These are phyloP conservation scores for Acanthamoeba divionensis DNA, from an alignment of 208 protist genomes.

Conservation along the genomic window DNA sequence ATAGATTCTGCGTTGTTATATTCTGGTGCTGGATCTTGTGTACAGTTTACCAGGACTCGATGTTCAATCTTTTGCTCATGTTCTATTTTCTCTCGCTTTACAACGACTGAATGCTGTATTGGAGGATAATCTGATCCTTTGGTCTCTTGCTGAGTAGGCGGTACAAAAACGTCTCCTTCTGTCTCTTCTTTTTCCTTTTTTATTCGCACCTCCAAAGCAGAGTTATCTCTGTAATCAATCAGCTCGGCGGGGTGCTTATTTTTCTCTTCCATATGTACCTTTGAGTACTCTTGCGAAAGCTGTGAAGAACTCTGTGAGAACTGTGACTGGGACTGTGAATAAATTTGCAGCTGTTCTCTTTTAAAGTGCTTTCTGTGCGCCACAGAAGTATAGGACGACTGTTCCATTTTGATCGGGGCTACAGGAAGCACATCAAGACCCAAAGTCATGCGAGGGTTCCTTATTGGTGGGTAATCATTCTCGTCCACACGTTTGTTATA, in stretches of 20 bases:
- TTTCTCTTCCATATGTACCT: not conserved
- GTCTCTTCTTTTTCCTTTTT: not conserved
- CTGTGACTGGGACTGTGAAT: not conserved
- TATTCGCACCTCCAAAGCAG: too few species aligned
- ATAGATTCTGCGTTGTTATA: too few species aligned
- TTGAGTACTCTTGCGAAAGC: not conserved
- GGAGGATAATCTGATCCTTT: too few species aligned
- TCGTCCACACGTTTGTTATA: constrained; percentile 3
- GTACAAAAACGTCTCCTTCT: constrained; percentile 23
- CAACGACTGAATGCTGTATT: too few species aligned
- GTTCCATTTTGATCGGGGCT: not conserved
- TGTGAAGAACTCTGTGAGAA: not conserved
- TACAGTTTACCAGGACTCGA: too few species aligned
- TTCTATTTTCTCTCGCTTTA: too few species aligned
- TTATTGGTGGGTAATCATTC: not conserved
- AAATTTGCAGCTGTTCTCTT: not conserved
- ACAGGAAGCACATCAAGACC: not conserved
- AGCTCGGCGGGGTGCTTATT: too few species aligned
- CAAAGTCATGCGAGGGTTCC: constrained; percentile 30
- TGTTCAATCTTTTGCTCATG: too few species aligned
- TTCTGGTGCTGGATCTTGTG: too few species aligned
- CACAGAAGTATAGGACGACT: not conserved
- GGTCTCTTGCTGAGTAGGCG: not conserved
- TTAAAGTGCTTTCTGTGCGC: not conserved
- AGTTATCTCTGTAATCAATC: too few species aligned